Evolutionary conservation across 2,329 filamentous ascomycete genomes (phyloP), one percentile per base, ranked within the genome.

Genomic region (Venturiaceae sp.): DNA sequence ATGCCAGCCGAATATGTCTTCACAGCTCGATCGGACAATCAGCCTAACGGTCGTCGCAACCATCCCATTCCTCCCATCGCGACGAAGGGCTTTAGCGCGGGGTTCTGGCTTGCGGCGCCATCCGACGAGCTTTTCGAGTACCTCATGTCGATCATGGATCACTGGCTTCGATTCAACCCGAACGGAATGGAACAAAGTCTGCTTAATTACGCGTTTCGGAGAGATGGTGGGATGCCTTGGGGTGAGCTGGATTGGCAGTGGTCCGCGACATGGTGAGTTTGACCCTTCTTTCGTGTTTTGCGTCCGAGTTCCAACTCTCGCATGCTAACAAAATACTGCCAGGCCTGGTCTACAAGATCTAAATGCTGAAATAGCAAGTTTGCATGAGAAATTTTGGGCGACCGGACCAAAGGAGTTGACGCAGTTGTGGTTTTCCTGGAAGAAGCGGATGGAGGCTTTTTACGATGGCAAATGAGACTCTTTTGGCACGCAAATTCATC

Each of bases 341-440:
- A 59, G 37, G 28, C 58, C 58, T 16, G 50, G 21, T 16, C 3
- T 37, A 23, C 21, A 41, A 28, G 58, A 60, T 23, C 23, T 57
- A 3, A 56, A 52, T 3, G 44, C 19, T 8, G 37, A 30, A 19
- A 33, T 46, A 2, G 55, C 58, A 2, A 60, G 28, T 23, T 37
- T 60, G n/a, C 58, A 60, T 44, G 58, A 60, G 26, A 60, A 60
- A 33, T 60, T 58, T 19, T 60, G 58, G 58, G 57, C 44, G 26
- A 30, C 44, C 4, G 44, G 44, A 50, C 44, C 44, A 6, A 30
- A 50, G 44, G 26, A 50, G n/a, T 50, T 50, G 44, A 50, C 23
- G 44, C 44, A 30, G 5, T 23, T 50, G 23, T 50, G 44, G 44
- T 50, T 50, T 30, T 5, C 28, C 23, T 50, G 44, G 44, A 50